Evolutionary conservation across 169 alveolate species (phyloP), one percentile per base, ranked within the genome.

Genomic region (Besnoitia besnoiti): DNA sequence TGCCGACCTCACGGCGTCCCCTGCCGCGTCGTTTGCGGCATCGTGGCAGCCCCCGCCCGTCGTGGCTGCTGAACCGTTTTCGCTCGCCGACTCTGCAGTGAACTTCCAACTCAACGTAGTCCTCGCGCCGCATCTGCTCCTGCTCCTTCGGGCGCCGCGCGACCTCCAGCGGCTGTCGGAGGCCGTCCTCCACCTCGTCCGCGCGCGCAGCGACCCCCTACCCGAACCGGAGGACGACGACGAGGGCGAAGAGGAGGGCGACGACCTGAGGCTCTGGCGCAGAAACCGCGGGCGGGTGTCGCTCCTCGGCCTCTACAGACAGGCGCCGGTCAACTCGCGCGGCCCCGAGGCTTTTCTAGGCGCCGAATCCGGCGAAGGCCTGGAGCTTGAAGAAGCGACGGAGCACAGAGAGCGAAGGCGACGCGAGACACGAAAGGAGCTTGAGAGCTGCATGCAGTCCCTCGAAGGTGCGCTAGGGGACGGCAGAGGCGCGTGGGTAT

Each of bases 61-160:
- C 55, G 55, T 8, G 62, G 12, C 62, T 42, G n/a, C n/a, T n/a
- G n/a, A n/a, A n/a, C n/a, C 61, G 44, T 79, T 1, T 61, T n/a
- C n/a, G 75, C 27, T 85, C 90, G 7, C 39, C 67, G 59, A 2
- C 85, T 21, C 92, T 47, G 8, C 47, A 8, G 42, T 40, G 49
- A 39, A n/a, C 5, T 89, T 73, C 37, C 76, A 77, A 30, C 35
- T 75, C 19, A 85, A 85, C 59, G 91, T 12, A 0, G 92, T 77
- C 30, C 79, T 76, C 27, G 85, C 92, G 42, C 75, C 88, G 0
- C 87, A 89, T 37, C 14, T 89, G 40, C 75, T 89, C 0, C 61
- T 82, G 75, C 50, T 89, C 50, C 92, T 89, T 40, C 85, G 77
- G 39, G 92, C 92, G 24, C 88, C 92, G 3, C 33, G 61, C 82